A percentile compares a stretch with the other conserved stretches of the same genome.
Conservation (phyloP, 768 basidiomycete species). For the Boletellus sp. region DNA sequence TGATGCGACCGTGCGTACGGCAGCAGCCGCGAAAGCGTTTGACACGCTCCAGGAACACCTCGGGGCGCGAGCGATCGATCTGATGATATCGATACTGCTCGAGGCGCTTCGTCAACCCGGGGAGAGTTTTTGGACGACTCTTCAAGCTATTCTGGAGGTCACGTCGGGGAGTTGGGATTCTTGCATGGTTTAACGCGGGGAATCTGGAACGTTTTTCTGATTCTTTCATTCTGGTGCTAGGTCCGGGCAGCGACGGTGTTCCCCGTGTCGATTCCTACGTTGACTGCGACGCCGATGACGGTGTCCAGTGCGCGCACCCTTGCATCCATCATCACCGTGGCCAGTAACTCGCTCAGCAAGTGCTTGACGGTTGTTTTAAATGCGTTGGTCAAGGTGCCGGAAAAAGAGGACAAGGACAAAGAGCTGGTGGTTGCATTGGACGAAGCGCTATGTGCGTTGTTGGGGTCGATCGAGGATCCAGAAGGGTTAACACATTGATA, state of each 20-base stretch:
- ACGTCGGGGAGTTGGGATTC: conserved; percentile 64
- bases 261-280: conserved; percentile 92
- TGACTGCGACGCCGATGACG: conserved; percentile 87
- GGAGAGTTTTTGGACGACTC: conserved; percentile 89
- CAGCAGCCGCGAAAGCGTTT: conserved; percentile 87
- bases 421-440: conserved; percentile 71
- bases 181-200: no score
- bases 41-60: conserved; percentile 89
- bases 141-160: conserved; percentile 90
- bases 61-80: conserved; percentile 88
- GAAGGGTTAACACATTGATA: no score
- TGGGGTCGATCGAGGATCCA: conserved; percentile 58
- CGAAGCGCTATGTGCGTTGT: conserved; percentile 69
- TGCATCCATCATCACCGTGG: conserved; percentile 87
- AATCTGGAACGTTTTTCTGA: not conserved
- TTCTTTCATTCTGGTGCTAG: conserved; percentile 36
- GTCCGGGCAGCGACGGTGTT: conserved; percentile 93
- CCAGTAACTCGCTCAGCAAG: conserved; percentile 84
- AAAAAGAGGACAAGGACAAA: conserved; percentile 63
- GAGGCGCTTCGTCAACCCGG: conserved; percentile 93
- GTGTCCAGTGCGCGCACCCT: conserved; percentile 95
- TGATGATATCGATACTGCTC: conserved; percentile 91
- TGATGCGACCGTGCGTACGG: conserved; percentile 80
- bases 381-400: conserved; percentile 74
- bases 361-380: conserved; percentile 75